Conservation (phyloP, 1,139 yeast species). For the Kurtzmaniella natalensis region DNA sequence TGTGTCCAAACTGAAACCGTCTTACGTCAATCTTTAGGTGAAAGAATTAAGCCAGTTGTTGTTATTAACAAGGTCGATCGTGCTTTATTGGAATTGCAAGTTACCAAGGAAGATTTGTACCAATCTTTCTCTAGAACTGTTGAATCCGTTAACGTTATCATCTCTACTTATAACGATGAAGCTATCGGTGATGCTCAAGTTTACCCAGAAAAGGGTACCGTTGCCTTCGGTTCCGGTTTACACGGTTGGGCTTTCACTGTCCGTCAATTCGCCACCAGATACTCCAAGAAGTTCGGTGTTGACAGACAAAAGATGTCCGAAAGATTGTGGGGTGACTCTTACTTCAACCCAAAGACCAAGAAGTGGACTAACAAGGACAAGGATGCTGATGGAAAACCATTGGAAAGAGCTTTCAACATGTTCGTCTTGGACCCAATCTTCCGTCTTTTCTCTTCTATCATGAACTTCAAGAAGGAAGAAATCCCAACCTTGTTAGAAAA, state of each 20-base stretch:
- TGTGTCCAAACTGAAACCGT: constrained; percentile 99
- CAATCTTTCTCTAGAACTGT: constrained; percentile 98
- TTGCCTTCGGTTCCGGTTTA: constrained; percentile 99
- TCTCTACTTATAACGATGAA: constrained; percentile 91
- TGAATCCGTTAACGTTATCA: constrained; percentile 98
- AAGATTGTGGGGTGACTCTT: constrained; percentile 99
- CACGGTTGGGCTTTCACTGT: constrained; percentile 99
- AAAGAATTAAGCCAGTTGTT: constrained; percentile 99
- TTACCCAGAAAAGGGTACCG: constrained; percentile 98
- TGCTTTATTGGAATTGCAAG: constrained; percentile 98
- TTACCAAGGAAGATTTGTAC: constrained; percentile 97
- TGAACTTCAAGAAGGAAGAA: constrained; percentile 79
- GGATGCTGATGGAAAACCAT: constrained; percentile 91
- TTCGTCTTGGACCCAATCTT: constrained; percentile 98
- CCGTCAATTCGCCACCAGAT: constrained; percentile 97
- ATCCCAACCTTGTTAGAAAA: constrained; percentile 84
- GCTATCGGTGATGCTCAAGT: constrained; percentile 95
- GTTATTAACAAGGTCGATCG: constrained; percentile 99
- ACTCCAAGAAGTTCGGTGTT: constrained; percentile 99
- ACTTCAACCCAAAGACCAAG: constrained; percentile 99
- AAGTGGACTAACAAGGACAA: constrained; percentile 97
- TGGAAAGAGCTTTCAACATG: constrained; percentile 99
- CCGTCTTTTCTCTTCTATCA: constrained; percentile 57
- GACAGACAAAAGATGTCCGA: constrained; percentile 97
- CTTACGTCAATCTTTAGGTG: constrained; percentile 98